Evolutionary conservation across 2,329 filamentous ascomycete species (phyloP).

Genomic region (Talaromyces sp.): DNA sequence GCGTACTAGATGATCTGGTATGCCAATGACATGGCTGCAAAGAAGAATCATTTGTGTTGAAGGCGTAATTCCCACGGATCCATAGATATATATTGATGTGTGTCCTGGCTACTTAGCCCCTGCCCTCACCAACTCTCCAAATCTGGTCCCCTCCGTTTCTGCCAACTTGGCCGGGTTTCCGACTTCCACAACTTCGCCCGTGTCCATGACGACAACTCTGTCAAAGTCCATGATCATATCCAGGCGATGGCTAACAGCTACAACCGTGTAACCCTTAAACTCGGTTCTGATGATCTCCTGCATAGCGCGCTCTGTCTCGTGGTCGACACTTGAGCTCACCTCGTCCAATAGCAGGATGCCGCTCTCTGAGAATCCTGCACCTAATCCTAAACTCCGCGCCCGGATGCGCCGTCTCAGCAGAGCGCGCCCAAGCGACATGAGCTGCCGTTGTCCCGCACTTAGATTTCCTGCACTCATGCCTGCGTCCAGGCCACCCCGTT

Average conservation of each 20-base stretch:
- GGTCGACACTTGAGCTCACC: conserved; percentile 46
- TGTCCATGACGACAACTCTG: conserved; percentile 33
- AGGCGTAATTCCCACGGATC: too few relatives aligned
- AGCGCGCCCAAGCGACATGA: conserved; percentile 59
- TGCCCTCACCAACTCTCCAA: conserved; percentile 2
- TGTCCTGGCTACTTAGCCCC: neutral
- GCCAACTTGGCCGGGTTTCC: conserved; percentile 25
- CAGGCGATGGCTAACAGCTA: conserved; percentile 53
- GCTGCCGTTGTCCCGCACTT: conserved; percentile 57
- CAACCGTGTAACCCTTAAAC: conserved; percentile 55
- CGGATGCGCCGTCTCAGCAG: conserved; percentile 36
- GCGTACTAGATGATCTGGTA: too few relatives aligned
- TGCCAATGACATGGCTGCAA: too few relatives aligned
- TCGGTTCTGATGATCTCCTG: conserved; percentile 51
- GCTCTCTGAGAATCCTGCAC: neutral
- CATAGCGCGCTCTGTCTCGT: conserved; percentile 53
- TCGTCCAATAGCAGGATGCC: conserved; percentile 6
- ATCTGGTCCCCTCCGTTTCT: neutral
- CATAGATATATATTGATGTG: too few relatives aligned
- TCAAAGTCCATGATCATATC: conserved; percentile 41
- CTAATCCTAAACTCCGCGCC: neutral
- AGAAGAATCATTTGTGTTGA: too few relatives aligned
- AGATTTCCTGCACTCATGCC: conserved; percentile 47
- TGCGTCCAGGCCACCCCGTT: conserved; percentile 36
- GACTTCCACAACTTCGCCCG: conserved; percentile 30